These are phyloP conservation scores for Wickerhamomyces queroliae DNA, from an alignment of 805 yeast species.

Conservation along the genomic window DNA sequence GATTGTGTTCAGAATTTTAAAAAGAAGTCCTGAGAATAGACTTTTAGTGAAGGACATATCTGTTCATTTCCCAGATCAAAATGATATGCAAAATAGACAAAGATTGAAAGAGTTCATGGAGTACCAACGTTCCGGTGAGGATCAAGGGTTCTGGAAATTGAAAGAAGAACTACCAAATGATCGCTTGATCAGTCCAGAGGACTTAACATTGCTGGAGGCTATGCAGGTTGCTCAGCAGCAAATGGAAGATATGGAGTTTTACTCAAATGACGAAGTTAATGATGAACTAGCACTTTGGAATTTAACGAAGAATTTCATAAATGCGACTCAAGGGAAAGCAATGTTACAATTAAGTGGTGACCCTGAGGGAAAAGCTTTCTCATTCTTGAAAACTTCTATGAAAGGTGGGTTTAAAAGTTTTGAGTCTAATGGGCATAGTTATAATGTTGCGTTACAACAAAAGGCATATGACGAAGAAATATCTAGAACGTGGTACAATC, in stretches of 20 bases:
- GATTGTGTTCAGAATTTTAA: constrained; percentile 86
- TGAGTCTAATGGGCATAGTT: constrained; percentile 58
- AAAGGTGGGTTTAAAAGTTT: constrained; percentile 75
- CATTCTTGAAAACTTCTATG: constrained; percentile 87
- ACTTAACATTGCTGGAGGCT: constrained; percentile 76
- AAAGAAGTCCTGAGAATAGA: constrained; percentile 66
- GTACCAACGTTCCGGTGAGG: constrained; percentile 88
- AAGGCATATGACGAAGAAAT: constrained; percentile 90
- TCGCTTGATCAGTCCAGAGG: constrained; percentile 89
- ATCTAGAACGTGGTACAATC: constrained; percentile 83
- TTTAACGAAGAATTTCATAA: constrained; percentile 82
- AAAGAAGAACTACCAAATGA: constrained; percentile 69
- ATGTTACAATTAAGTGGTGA: constrained; percentile 96
- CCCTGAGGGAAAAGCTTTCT: constrained; percentile 85
- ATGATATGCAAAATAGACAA: constrained; percentile 95
- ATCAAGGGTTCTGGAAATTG: constrained; percentile 92
- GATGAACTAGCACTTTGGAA: constrained; percentile 95
- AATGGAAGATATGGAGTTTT: constrained; percentile 72
- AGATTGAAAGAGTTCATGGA: constrained; percentile 97
- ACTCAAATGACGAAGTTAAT: constrained; percentile 47
- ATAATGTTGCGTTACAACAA: constrained; percentile 81
- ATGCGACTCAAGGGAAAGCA: constrained; percentile 93
- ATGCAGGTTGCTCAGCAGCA: constrained; percentile 93
- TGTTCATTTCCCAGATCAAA: constrained; percentile 92
- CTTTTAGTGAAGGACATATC: constrained; percentile 84